Evolutionary conservation across 2,329 filamentous ascomycete genomes (phyloP), one percentile per base, ranked within the genome.

Genomic region (Talaromyces sp.): DNA sequence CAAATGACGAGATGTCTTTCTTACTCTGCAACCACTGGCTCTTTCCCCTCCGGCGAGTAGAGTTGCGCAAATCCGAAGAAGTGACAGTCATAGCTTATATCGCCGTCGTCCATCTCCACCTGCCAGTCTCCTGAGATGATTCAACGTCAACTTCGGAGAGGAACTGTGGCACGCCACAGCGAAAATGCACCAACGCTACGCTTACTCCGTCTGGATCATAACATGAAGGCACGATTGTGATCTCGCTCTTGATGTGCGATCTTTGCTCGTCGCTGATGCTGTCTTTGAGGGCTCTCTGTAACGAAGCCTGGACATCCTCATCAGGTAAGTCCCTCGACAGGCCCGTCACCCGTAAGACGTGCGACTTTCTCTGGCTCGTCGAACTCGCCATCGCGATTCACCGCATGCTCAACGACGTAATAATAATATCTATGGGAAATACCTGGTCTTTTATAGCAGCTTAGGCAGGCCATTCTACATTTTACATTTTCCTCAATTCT

Each of bases 31-130:
- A 45, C 14, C 37, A 41, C 57, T 11, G 37, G 57, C 9, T 33
- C 13, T 16, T 43, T 13, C n/a, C 19, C 19, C 1, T 45, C 19
- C 2, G n/a, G 22, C 22, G 22, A 1, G 16, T 59, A 59, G 19
- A 59, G 57, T 14, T 59, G 57, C 1, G 57, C 45, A n/a, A 59
- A 59, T 2, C 37, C 37, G 11, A 59, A 45, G 39, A 59, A 59
- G 19, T 59, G 37, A 3, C 56, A 13, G 56, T 59, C 56, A 59
- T 45, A 24, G 22, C 39, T 59, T 14, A 59, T 45, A n/a, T 45
- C 56, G 3, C 13, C 0, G 39, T 59, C 37, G 39, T 11, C 56
- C 56, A 33, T 59, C 22, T 59, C 37, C 1, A 27, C n/a, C 19
- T 59, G 37, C 39, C 37, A 59, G 35, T 33, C 39, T 45, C 19